Evolutionary conservation across 148 eudicot species (phyloP), one percentile per base, ranked within the genome.

Genomic region (Spergularia bocconei): DNA sequence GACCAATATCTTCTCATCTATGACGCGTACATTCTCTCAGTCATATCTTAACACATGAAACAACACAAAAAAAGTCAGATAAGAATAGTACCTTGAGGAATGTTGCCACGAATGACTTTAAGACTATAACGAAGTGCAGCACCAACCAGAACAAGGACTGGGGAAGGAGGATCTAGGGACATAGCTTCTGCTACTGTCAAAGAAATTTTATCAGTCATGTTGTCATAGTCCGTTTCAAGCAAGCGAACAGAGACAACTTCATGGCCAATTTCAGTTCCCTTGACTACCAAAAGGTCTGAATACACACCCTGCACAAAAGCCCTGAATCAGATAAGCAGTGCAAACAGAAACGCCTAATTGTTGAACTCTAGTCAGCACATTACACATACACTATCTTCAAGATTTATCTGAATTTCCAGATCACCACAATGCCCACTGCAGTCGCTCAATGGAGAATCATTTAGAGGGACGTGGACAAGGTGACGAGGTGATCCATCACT

Each of bases 181-280:
- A 91, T 91, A 68, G 98, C 98, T 87, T 93, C 98, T 54, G 94
- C 98, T 70, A 93, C 97, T 77, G 98, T 93, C 74, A 93, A 80
- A 70, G 79, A 81, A 83, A 93, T 91, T 83, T 80, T 81, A 85
- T 93, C 98, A 39, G 66, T 82, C 90, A 89, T 79, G 67, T 78
- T 71, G 48, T 77, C 85, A 71, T 88, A 70, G 51, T 81, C 82
- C 65, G 92, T 86, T 84, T 93, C 98, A 73, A 78, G 73, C 91
- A 93, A 76, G 72, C 85, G 88, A 60, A 89, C 98, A 51, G 88
- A 91, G 78, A 93, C 98, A 83, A 69, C 80, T 81, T 89, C 94
- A 77, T 85, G 98, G 58, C 98, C 98, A 69, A 93, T 93, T 78
- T 81, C 90, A 75, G 83, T 84, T 82, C 98, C 98, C 84, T 86